A percentile compares a stretch with the other conserved stretches of the same genome.
Conservation (phyloP, 495 filamentous ascomycete species). For the Aspergillus egyptiacus region DNA sequence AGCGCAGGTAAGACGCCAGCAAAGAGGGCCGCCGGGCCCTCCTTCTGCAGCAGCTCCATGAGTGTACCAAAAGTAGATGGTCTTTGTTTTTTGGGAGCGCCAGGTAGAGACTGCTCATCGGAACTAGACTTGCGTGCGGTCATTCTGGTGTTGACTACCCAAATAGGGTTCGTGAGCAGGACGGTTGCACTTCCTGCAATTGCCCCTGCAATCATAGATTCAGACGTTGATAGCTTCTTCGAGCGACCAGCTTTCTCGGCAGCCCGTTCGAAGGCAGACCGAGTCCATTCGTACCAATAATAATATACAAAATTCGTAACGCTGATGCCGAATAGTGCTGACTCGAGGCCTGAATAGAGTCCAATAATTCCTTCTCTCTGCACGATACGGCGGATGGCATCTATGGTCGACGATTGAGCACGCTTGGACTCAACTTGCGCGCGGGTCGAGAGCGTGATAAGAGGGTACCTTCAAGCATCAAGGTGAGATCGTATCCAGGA, state of each 20-base stretch:
- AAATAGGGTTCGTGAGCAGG: conserved; percentile 94
- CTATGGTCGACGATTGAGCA: conserved; percentile 71
- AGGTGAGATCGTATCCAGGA: conserved; percentile 12
- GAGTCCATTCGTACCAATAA: conserved; percentile 99
- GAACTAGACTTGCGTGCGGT: conserved; percentile 69
- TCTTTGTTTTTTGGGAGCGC: conserved; percentile 41
- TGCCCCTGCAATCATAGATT: conserved; percentile 93
- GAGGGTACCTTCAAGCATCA: conserved; percentile 64
- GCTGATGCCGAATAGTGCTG: conserved; percentile 92
- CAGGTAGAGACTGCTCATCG: conserved; percentile 49
- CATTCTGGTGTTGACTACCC: conserved; percentile 98
- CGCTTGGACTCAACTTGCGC: conserved; percentile 97
- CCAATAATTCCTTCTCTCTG: conserved; percentile 83
- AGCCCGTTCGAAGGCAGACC: conserved; percentile 78
- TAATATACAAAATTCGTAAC: conserved; percentile 99
- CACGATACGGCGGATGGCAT: conserved; percentile 80
- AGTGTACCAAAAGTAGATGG: conserved; percentile 76
- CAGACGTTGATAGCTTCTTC: conserved; percentile 79
- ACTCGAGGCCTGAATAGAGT: conserved; percentile 82
- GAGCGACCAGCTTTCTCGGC: conserved; percentile 69
- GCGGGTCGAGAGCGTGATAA: conserved; percentile 95
- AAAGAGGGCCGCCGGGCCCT: conserved; percentile 80
- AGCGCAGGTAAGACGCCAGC: conserved; percentile 88
- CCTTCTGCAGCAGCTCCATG: conserved; percentile 64
- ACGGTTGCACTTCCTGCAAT: conserved; percentile 91